Conservation (phyloP, 192 early-diverging fungal genomes). For the Gaertneriomyces sp. region DNA sequence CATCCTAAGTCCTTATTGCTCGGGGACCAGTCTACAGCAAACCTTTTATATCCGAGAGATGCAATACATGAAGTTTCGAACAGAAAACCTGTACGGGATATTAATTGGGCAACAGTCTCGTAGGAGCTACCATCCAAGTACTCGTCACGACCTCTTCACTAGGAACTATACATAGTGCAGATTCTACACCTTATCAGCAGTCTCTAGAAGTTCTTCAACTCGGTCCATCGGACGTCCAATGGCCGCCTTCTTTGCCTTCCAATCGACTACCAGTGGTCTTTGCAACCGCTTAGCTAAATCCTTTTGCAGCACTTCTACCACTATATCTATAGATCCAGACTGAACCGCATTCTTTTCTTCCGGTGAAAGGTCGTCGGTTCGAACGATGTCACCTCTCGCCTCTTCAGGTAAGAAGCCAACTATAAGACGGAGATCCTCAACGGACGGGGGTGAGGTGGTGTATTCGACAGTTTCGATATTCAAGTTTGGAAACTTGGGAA, state of each 20-base stretch:
- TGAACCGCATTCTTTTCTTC: not conserved
- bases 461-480: not conserved
- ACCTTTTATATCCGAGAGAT: no score
- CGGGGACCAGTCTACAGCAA: no score
- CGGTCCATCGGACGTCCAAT: conserved; percentile 2
- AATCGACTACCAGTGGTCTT: not conserved
- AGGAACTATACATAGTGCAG: no score
- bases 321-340: not conserved
- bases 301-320: not conserved
- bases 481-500: not conserved
- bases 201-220: not conserved
- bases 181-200: no score
- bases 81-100: no score
- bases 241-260: conserved; percentile 1
- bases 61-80: no score
- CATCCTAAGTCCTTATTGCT: no score
- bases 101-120: no score
- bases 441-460: conserved; percentile 2
- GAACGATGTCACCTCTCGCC: not conserved
- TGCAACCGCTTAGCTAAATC: conserved; percentile 7
- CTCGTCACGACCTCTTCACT: no score
- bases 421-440: not conserved
- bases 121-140: no score
- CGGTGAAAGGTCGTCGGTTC: not conserved
- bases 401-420: not conserved